Percentiles rank a stretch among this genome's conserved stretches.
Evolutionary conservation across 208 protist genomes (phyloP).

Genomic region (Endotrypanum monterogeii): DNA sequence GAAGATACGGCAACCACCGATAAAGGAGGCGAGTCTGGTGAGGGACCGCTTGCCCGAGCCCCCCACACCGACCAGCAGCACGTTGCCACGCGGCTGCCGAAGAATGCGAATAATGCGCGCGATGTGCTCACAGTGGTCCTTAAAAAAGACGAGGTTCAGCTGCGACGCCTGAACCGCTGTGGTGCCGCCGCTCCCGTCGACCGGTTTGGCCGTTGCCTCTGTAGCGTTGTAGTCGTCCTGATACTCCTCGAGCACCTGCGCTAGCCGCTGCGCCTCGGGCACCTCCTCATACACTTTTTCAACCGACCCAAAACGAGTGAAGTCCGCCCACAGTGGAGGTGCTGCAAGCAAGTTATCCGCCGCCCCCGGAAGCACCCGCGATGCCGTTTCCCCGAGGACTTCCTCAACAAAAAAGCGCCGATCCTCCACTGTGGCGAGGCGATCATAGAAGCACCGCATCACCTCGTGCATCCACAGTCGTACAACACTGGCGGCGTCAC

Average conservation of each 20-base stretch:
- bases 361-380: slow-evolving; percentile 65
- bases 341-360: slow-evolving; percentile 14
- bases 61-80: slow-evolving; percentile 96
- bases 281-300: slow-evolving; percentile 92
- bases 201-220: slow-evolving; percentile 29
- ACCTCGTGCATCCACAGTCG: slow-evolving; percentile 97
- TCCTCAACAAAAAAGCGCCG: slow-evolving; percentile 92
- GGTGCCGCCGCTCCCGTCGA: slow-evolving; percentile 14
- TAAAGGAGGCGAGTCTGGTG: slow-evolving; percentile 92
- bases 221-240: slow-evolving; percentile 94
- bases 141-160: slow-evolving; percentile 93
- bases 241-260: slow-evolving; percentile 87
- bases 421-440: slow-evolving; percentile 95
- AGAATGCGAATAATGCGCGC: slow-evolving; percentile 96
- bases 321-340: slow-evolving; percentile 95
- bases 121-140: slow-evolving; percentile 96
- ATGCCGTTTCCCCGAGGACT: slow-evolving; percentile 85
- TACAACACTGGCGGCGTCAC: slow-evolving; percentile 51
- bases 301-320: slow-evolving; percentile 84
- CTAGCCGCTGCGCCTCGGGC: slow-evolving; percentile 67
- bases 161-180: slow-evolving; percentile 36
- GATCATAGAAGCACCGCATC: slow-evolving; percentile 97
- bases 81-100: slow-evolving; percentile 96
- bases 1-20: slow-evolving; percentile 91
- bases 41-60: slow-evolving; percentile 97